Evolutionary conservation across 2,329 filamentous ascomycete genomes (phyloP).

Genomic region (Pseudonectria buxi): DNA sequence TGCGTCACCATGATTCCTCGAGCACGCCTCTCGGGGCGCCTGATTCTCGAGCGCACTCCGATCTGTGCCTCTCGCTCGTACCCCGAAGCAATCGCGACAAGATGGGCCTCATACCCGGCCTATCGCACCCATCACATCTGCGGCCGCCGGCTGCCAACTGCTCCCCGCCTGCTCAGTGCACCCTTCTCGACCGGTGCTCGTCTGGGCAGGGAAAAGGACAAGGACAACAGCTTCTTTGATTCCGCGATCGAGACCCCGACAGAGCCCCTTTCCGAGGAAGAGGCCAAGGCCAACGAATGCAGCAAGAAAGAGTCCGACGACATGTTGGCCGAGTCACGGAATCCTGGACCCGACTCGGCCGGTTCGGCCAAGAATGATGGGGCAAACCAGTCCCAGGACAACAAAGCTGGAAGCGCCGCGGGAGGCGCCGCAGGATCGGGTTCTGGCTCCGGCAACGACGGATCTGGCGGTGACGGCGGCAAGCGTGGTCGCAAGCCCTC

Average conservation of each 20-base stretch:
- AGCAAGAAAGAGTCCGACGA: slow-evolving; percentile 36
- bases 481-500: slow-evolving; percentile 64
- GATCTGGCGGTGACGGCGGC: slow-evolving; percentile 52
- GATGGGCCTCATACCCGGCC: slow-evolving; percentile 22
- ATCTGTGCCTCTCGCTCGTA: slow-evolving; percentile 20
- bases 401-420: slow-evolving; percentile 50
- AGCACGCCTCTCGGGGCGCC: slow-evolving; percentile 33
- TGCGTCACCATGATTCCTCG: slow-evolving; percentile 33
- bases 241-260: slow-evolving; percentile 33
- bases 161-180: slow-evolving; percentile 22
- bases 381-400: slow-evolving; percentile 38
- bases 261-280: slow-evolving; percentile 47
- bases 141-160: slow-evolving; percentile 24
- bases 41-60: slow-evolving; percentile 31
- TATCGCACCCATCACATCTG: slow-evolving; percentile 25
- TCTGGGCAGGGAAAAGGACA: slow-evolving; percentile 31
- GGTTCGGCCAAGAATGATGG: slow-evolving; percentile 41
- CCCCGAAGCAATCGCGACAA: slow-evolving; percentile 17
- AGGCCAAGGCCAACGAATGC: slow-evolving; percentile 45
- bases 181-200: slow-evolving; percentile 31
- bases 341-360: slow-evolving; percentile 33
- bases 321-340: slow-evolving; percentile 41
- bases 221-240: slow-evolving; percentile 45
- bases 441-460: slow-evolving; percentile 44
- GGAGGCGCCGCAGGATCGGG: slow-evolving; percentile 43